These are phyloP conservation scores for Adiantum capillusveneris DNA, from an alignment of 75 land plant genomes.

Conservation along the genomic window DNA sequence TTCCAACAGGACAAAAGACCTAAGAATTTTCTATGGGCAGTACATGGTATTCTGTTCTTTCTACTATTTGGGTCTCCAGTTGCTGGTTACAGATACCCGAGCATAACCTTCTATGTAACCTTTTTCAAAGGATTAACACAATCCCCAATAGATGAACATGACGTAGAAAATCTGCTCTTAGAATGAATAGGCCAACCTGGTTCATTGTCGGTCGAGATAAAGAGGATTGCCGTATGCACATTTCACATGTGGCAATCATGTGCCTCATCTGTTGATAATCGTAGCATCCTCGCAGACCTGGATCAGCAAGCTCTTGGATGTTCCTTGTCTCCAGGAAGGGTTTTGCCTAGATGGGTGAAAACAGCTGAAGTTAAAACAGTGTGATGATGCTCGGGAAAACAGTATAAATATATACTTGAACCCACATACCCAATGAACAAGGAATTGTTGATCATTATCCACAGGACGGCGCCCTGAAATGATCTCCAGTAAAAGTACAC, in stretches of 20 bases:
- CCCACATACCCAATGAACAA: slow-evolving; percentile 65
- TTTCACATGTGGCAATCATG: slow-evolving; percentile 37
- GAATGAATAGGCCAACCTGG: slow-evolving; percentile 58
- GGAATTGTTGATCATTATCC: slow-evolving; percentile 62
- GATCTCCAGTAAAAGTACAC: slow-evolving; percentile 81
- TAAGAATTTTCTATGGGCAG: too few species aligned
- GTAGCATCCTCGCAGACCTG: slow-evolving; percentile 41
- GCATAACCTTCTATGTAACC: too few species aligned
- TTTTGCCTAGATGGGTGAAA: slow-evolving; percentile 49
- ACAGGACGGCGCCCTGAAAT: slow-evolving; percentile 75
- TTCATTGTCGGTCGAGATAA: slow-evolving; percentile 65
- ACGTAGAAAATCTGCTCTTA: too few species aligned
- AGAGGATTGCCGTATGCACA: slow-evolving; percentile 65
- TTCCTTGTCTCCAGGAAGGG: slow-evolving; percentile 52
- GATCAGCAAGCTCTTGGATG: slow-evolving; percentile 60
- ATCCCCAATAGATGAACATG: too few species aligned
- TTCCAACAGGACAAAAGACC: too few species aligned
- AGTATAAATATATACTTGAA: slow-evolving; percentile 5
- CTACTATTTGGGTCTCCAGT: too few species aligned
- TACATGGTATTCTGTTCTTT: too few species aligned
- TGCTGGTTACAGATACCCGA: too few species aligned
- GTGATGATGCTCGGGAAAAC: too few species aligned
- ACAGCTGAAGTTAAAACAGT: too few species aligned
- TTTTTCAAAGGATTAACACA: too few species aligned
- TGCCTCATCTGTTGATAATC: slow-evolving; percentile 42